A percentile compares a stretch with the other conserved stretches of the same genome.
phyloP scores from a whole-genome alignment of 2,329 filamentous ascomycete species.

The Diaporthe capsici region DNA sequence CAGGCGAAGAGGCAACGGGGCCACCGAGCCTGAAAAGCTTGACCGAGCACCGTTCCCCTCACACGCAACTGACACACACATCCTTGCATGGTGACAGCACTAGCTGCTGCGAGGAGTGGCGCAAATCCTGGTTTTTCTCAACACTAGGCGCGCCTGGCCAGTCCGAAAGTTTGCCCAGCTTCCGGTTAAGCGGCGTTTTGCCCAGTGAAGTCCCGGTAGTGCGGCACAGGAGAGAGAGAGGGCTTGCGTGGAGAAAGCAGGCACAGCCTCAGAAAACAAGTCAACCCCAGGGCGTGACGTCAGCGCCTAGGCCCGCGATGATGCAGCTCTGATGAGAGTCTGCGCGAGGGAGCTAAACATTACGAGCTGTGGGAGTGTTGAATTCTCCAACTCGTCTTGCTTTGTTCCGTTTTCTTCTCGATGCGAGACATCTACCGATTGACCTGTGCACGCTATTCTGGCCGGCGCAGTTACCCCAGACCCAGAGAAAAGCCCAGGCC shows the following conservation, averaged over 20 bases:
- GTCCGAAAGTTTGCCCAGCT: slow-evolving; percentile 1
- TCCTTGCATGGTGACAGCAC: slow-evolving; percentile 9
- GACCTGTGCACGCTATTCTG: background rate
- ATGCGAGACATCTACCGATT: background rate
- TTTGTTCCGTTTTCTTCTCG: background rate
- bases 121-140: background rate
- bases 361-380: no score
- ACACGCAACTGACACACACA: background rate
- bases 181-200: background rate
- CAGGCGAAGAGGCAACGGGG: background rate
- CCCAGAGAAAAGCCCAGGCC: slow-evolving; percentile 29
- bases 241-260: slow-evolving; percentile 7
- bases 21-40: slow-evolving; percentile 5
- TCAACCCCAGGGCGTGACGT: slow-evolving; percentile 17
- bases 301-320: slow-evolving; percentile 14
- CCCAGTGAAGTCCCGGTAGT: slow-evolving; percentile 2
- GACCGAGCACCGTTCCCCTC: background rate
- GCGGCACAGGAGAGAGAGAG: background rate
- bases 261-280: slow-evolving; percentile 22
- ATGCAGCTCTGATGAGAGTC: slow-evolving; percentile 22
- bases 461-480: background rate
- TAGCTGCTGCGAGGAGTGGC: background rate
- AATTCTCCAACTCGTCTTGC: background rate
- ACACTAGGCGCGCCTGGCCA: slow-evolving; percentile 9
- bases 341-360: background rate